Evolutionary conservation across 2,329 filamentous ascomycete genomes (phyloP).

Genomic region (Zasmidium cellare): DNA sequence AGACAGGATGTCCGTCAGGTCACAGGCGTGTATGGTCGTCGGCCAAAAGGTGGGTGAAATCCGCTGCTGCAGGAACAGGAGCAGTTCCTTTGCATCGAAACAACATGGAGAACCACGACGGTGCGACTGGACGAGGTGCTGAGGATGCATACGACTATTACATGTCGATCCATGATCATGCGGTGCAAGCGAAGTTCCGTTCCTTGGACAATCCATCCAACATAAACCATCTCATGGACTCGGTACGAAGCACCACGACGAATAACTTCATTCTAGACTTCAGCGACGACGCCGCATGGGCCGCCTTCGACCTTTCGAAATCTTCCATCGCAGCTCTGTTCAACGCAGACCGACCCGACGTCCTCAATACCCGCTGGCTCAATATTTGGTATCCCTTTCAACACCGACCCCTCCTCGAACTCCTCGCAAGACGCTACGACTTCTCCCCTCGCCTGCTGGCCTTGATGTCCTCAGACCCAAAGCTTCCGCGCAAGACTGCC

Average conservation of each 20-base stretch:
- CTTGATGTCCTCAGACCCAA: conserved; percentile 62
- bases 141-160: conserved; percentile 22
- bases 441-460: conserved; percentile 67
- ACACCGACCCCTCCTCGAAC: conserved; percentile 58
- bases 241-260: conserved; percentile 44
- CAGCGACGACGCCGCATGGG: conserved; percentile 55
- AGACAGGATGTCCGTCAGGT: neutral
- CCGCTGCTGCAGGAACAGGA: neutral
- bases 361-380: conserved; percentile 67
- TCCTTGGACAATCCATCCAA: conserved; percentile 56
- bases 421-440: conserved; percentile 63
- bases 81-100: neutral
- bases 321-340: conserved; percentile 45
- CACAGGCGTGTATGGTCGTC: neutral
- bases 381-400: conserved; percentile 70
- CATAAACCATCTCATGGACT: conserved; percentile 47
- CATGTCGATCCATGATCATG: conserved; percentile 14
- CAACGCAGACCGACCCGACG: conserved; percentile 45
- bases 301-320: conserved; percentile 55
- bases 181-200: conserved; percentile 40
- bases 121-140: neutral
- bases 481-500: conserved; percentile 25
- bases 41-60: neutral
- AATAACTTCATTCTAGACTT: conserved; percentile 68
- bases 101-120: conserved; percentile 15